These are phyloP conservation scores for Nicotiana noctiflora DNA, from an alignment of 257 asterid species.

Conservation along the genomic window DNA sequence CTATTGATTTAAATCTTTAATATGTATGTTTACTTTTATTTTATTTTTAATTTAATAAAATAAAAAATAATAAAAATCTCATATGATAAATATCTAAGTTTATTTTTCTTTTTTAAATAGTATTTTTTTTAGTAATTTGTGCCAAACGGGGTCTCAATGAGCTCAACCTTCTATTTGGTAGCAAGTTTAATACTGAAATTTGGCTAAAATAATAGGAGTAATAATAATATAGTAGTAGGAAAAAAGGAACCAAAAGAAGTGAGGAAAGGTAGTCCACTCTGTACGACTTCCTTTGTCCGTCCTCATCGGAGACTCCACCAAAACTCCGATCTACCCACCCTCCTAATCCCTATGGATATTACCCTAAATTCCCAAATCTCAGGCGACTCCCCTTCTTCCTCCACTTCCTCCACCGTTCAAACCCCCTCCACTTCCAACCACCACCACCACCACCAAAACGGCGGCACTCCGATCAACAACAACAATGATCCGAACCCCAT, in stretches of 20 bases:
- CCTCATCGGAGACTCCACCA: neutral
- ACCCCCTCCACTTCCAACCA: constrained; percentile 15
- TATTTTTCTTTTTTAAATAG: too few species aligned
- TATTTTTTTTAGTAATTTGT: too few species aligned
- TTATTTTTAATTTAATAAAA: too few species aligned
- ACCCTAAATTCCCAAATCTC: constrained; percentile 27
- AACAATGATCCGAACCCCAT: constrained; percentile 44
- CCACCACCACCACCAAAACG: constrained; percentile 20
- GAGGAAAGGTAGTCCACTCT: neutral
- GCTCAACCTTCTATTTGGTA: too few species aligned
- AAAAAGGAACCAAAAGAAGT: neutral
- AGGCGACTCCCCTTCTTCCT: constrained; percentile 58
- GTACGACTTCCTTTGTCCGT: neutral
- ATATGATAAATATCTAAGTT: too few species aligned
- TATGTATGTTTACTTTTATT: too few species aligned
- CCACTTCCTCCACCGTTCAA: constrained; percentile 42
- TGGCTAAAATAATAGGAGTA: neutral
- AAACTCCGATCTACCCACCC: neutral
- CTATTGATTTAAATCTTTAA: too few species aligned
- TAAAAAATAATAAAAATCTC: too few species aligned
- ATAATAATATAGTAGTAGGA: too few species aligned
- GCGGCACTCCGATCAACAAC: constrained; percentile 19
- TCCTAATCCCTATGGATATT: constrained; percentile 47
- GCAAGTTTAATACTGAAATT: neutral
- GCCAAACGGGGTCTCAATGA: too few species aligned